Conservation (phyloP, 805 yeast genomes). For the Soucietia sequanensis region DNA sequence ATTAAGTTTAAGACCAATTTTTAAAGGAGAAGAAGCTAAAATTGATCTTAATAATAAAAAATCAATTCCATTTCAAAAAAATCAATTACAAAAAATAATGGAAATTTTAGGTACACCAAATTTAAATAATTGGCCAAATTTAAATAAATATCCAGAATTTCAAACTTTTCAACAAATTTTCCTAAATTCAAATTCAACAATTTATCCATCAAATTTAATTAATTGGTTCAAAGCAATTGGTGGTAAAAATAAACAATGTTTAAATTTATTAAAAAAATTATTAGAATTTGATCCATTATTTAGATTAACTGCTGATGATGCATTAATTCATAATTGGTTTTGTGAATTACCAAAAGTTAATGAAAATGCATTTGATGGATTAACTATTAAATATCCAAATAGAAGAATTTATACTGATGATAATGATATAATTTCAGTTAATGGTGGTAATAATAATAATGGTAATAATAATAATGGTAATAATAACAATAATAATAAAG, state of each 20-base stretch:
- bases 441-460: not conserved
- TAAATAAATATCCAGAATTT: conserved; percentile 83
- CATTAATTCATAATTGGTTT: conserved; percentile 78
- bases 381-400: conserved; percentile 73
- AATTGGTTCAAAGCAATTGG: conserved; percentile 88
- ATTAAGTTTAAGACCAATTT: conserved; percentile 83
- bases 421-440: conserved; percentile 58
- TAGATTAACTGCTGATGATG: conserved; percentile 74
- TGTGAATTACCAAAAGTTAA: conserved; percentile 64
- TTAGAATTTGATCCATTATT: conserved; percentile 81
- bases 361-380: conserved; percentile 78
- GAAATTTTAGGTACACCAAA: conserved; percentile 94
- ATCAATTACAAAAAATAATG: conserved; percentile 84
- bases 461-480: too few relatives aligned
- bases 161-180: conserved; percentile 45
- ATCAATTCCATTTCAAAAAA: conserved; percentile 89
- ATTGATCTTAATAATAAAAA: conserved; percentile 80
- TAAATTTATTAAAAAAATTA: conserved; percentile 60
- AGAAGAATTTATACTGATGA: conserved; percentile 87
- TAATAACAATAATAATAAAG: conserved; percentile 10
- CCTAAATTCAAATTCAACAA: conserved; percentile 38
- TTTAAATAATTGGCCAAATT: conserved; percentile 71
- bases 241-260: conserved; percentile 66
- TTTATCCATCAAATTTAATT: conserved; percentile 66
- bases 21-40: conserved; percentile 97